A percentile compares a stretch with the other conserved stretches of the same genome.
Conservation (phyloP, 345 rosid genomes). For the Arabidopsis suecica region DNA sequence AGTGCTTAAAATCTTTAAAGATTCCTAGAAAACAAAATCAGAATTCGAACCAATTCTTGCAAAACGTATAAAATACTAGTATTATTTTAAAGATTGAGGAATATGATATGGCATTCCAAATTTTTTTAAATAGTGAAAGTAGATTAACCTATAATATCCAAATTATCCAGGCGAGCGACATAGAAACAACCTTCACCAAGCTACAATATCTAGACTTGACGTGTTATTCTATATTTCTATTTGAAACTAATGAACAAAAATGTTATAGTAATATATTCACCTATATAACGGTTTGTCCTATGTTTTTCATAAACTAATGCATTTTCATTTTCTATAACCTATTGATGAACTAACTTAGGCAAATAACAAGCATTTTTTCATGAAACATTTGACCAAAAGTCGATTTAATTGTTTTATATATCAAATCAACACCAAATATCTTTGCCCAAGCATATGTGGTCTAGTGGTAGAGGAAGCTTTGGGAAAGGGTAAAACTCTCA, state of each 20-base stretch:
- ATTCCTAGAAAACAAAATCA: constrained; percentile 29
- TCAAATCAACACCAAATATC: neutral
- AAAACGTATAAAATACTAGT: neutral
- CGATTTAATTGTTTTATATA: neutral
- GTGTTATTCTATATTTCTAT: neutral
- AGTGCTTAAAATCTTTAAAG: constrained; percentile 20
- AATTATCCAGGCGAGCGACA: neutral
- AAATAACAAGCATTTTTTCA: neutral
- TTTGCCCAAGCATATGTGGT: no score
- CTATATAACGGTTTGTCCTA: neutral
- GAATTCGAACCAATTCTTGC: neutral
- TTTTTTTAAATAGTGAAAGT: neutral
- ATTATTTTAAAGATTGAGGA: neutral
- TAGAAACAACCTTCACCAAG: neutral
- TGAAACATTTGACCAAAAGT: neutral
- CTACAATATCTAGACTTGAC: neutral
- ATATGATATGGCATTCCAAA: neutral
- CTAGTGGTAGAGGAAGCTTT: no score
- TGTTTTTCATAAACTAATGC: neutral
- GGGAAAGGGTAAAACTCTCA: no score
- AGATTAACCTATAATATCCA: neutral
- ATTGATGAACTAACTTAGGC: neutral
- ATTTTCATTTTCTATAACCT: neutral
- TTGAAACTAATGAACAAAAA: neutral
- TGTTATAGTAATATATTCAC: neutral